Conservation (phyloP, 306 rosid genomes). For the Oxytropis ochrocephala region DNA sequence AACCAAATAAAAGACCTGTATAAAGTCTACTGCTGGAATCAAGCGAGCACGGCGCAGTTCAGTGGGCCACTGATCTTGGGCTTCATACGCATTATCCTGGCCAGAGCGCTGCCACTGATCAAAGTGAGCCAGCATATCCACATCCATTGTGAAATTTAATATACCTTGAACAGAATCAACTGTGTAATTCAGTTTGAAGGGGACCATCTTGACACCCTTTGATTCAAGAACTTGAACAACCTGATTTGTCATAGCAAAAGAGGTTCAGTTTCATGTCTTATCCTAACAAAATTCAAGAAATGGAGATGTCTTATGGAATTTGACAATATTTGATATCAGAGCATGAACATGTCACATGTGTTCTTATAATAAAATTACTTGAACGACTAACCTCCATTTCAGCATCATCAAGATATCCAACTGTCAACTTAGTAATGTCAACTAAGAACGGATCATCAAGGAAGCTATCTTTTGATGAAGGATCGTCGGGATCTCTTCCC, state of each 20-base stretch:
- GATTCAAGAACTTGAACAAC: conserved; percentile 59
- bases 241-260: conserved; percentile 22
- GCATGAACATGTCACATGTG: too few species aligned
- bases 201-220: conserved; percentile 61
- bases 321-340: too few species aligned
- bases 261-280: background rate
- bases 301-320: background rate
- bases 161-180: conserved; percentile 70
- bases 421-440: conserved; percentile 55
- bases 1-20: conserved; percentile 44
- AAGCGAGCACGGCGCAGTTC: conserved; percentile 52
- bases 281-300: background rate
- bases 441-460: conserved; percentile 57
- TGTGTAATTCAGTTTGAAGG: conserved; percentile 58
- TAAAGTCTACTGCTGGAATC: conserved; percentile 60
- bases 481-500: conserved; percentile 67
- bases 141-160: conserved; percentile 71
- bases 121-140: conserved; percentile 76
- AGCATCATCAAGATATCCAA: conserved; percentile 70
- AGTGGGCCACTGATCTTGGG: conserved; percentile 79
- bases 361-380: background rate
- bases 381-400: conserved; percentile 57
- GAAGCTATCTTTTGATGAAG: conserved; percentile 50
- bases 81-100: conserved; percentile 57
- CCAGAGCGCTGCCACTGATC: conserved; percentile 75